These are phyloP conservation scores for Pseudogymnoascus sp. DNA, from an alignment of 2,329 filamentous ascomycete species.

Conservation along the genomic window DNA sequence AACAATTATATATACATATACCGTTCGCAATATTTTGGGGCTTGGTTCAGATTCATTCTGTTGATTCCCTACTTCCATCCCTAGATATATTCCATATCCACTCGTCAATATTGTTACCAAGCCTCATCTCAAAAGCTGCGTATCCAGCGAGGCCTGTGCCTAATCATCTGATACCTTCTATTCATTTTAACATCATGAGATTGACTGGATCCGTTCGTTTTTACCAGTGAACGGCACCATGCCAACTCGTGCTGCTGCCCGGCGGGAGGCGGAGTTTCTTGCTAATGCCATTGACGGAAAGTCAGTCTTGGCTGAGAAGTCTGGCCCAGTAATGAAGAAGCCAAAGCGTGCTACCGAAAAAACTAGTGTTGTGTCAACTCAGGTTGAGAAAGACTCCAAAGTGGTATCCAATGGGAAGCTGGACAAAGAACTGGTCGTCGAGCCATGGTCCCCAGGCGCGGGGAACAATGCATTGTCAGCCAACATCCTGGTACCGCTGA, in stretches of 20 bases:
- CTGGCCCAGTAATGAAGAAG: constrained; percentile 10
- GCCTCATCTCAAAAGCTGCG: not conserved
- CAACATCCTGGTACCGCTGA: not conserved
- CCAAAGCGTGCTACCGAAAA: constrained; percentile 14
- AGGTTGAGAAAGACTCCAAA: not conserved
- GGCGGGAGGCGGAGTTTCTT: constrained; percentile 12
- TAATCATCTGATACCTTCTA: not conserved
- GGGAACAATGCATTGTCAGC: not conserved
- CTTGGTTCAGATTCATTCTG: not conserved
- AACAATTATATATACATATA: not conserved
- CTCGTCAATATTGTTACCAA: not conserved
- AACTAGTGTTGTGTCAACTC: not conserved
- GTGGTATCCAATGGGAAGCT: not conserved
- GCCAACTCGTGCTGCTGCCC: constrained; percentile 14
- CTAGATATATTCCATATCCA: not conserved
- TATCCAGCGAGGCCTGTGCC: not conserved
- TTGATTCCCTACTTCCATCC: not conserved
- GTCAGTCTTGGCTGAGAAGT: not conserved
- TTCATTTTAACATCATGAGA: not conserved
- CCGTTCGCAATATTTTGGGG: not conserved
- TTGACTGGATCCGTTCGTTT: not conserved
- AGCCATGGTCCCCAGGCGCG: not conserved
- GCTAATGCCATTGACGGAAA: not conserved
- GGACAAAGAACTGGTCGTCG: not conserved
- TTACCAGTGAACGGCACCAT: constrained; percentile 7